Evolutionary conservation across 257 asterid genomes (phyloP), one percentile per base, ranked within the genome.

Genomic region (Anisodus acutangulus): DNA sequence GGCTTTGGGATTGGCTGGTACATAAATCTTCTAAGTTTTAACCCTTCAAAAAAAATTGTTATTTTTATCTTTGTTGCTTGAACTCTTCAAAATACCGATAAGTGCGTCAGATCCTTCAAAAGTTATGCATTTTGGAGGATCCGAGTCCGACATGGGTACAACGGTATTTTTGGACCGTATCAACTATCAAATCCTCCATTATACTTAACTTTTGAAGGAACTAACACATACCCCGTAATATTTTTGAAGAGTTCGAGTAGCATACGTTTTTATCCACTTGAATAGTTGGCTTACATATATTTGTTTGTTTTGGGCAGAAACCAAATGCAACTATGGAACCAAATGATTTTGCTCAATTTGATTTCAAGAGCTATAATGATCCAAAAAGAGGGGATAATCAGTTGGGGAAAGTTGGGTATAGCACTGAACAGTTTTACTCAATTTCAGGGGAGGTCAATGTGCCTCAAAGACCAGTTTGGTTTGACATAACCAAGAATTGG

Each of bases 1-100:
- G 93, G 55, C 63, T 90, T 57, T 93, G 94, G 97, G 94, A 93
- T 84, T 92, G 95, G 97, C 90, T 93, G 92, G 95, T 93, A 84
- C 62, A 59, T 15, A 3, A 10, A n/a, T 8, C 57, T 62, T 13
- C 13, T 10, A 22, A 6, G n/a, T 35, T 59, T 51, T 37, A 19
- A 58, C 12, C 68, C 26, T 26, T 43, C 16, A 16, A 35, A 35
- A 0, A 59, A 6, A 3, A 1, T 2, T 10, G 6, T 2, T 6
- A 8, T 7, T 60, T 10, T 9, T 41, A 41, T 41, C 6, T 15
- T 6, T 35, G 2, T 15, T 41, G 54, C 0, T 15, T 1, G 4
- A 2, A 3, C 13, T 41, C 4, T 69, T 0, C 0, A 41, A 69
- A 69, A 69, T 10, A 35, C 2, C 5, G 19, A 1, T 62, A 31